Percentiles rank a stretch among this genome's conserved stretches.
Conservation (phyloP, 768 basidiomycete species). For the Tulasnella sp. region DNA sequence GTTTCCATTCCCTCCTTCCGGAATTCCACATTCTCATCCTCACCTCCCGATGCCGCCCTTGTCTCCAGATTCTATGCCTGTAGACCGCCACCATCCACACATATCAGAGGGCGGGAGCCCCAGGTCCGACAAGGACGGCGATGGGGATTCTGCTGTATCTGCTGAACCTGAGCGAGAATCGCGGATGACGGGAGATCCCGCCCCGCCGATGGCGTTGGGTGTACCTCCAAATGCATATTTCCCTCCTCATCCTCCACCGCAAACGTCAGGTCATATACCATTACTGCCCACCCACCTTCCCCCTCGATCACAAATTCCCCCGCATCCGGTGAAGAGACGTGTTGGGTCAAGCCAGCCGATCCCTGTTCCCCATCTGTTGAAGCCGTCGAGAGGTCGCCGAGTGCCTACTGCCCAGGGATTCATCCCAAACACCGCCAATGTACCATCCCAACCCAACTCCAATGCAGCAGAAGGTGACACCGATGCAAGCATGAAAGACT, state of each 20-base stretch:
- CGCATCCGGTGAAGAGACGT: constrained; percentile 1
- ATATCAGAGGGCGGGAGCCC: not conserved
- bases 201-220: not conserved
- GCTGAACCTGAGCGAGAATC: constrained; percentile 1
- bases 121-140: not conserved
- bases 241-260: constrained; percentile 8
- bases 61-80: not conserved
- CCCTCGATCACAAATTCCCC: not conserved
- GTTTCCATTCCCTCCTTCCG: not conserved
- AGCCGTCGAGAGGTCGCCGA: constrained; percentile 29
- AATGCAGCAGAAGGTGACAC: not conserved
- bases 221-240: not conserved
- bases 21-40: not conserved
- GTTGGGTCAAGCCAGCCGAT: constrained; percentile 21
- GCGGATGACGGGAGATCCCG: not conserved
- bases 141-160: not conserved
- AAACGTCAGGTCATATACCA: not conserved
- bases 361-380: constrained; percentile 28
- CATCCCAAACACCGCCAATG: not conserved
- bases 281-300: not conserved
- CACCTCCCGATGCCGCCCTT: not conserved
- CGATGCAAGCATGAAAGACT: not conserved
- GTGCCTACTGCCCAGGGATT: constrained; percentile 25
- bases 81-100: not conserved
- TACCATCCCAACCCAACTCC: not conserved